Conservation (phyloP, 78 protist genomes). For the Creolimax fragrantissima region DNA sequence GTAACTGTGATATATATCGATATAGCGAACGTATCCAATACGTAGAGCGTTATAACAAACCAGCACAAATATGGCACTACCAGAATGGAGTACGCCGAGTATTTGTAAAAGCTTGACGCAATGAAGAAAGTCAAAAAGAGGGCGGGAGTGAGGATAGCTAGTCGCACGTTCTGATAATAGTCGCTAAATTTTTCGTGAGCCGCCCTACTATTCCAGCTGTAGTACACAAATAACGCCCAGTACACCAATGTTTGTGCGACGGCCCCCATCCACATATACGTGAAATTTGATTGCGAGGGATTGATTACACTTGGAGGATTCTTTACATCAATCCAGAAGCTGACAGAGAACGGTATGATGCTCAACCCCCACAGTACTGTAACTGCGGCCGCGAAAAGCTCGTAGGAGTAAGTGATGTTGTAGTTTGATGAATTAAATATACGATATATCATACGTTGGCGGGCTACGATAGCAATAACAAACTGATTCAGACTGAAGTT, state of each 20-base stretch:
- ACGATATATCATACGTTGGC: neutral
- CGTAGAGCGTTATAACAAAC: neutral
- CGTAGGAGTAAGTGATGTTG: neutral
- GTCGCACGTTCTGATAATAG: neutral
- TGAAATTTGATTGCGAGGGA: neutral
- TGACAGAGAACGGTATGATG: neutral
- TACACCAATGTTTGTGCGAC: neutral
- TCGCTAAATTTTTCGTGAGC: neutral
- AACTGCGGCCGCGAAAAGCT: neutral
- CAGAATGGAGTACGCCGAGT: neutral
- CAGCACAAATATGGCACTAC: neutral
- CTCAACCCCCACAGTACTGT: neutral
- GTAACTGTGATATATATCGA: neutral
- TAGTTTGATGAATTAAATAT: neutral
- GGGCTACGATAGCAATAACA: neutral
- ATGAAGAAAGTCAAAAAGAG: neutral
- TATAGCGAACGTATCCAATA: neutral
- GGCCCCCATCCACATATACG: neutral
- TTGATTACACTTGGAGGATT: neutral
- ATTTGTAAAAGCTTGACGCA: neutral
- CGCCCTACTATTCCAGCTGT: neutral
- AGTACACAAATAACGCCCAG: neutral
- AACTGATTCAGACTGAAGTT: neutral
- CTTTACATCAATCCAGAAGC: neutral
- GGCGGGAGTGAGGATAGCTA: neutral